Evolutionary conservation across 352 stramenopile species (phyloP).

Genomic region (Pythium utonaiense): DNA sequence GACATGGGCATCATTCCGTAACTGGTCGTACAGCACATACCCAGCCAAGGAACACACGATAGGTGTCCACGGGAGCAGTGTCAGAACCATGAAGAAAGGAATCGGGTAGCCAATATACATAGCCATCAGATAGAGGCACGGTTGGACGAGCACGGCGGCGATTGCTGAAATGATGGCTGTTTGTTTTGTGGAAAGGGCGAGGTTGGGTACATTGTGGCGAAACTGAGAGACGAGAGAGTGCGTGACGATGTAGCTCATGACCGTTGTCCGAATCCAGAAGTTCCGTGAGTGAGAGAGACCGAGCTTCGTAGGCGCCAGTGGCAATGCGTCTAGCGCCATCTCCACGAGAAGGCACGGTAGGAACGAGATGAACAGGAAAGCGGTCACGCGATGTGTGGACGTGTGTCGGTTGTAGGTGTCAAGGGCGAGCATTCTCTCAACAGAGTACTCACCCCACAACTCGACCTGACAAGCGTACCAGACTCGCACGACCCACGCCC

Average conservation of each 20-base stretch:
- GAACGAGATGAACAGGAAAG: neutral
- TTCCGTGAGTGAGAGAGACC: neutral
- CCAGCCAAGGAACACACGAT: neutral
- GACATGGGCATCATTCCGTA: neutral
- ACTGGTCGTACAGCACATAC: neutral
- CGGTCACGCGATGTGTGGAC: neutral
- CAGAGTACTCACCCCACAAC: constrained; percentile 10
- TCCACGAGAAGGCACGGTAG: constrained; percentile 3
- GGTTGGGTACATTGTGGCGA: neutral
- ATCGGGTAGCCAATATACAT: constrained; percentile 13
- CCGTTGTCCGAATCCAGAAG: constrained; percentile 15
- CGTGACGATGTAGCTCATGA: constrained; percentile 3
- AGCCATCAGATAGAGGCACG: neutral
- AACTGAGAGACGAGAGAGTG: constrained; percentile 4
- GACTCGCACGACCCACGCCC: neutral
- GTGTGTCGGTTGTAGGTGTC: neutral
- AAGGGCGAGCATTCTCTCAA: constrained; percentile 10
- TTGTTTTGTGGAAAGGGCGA: neutral
- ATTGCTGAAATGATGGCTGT: neutral
- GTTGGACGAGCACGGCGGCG: neutral
- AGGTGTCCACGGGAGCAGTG: neutral
- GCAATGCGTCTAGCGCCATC: neutral
- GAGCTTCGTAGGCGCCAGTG: neutral
- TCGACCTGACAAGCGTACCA: constrained; percentile 6
- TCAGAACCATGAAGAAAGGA: constrained; percentile 9